These are phyloP conservation scores for Aspergillus sparsus DNA, from an alignment of 495 filamentous ascomycete species.

Conservation along the genomic window DNA sequence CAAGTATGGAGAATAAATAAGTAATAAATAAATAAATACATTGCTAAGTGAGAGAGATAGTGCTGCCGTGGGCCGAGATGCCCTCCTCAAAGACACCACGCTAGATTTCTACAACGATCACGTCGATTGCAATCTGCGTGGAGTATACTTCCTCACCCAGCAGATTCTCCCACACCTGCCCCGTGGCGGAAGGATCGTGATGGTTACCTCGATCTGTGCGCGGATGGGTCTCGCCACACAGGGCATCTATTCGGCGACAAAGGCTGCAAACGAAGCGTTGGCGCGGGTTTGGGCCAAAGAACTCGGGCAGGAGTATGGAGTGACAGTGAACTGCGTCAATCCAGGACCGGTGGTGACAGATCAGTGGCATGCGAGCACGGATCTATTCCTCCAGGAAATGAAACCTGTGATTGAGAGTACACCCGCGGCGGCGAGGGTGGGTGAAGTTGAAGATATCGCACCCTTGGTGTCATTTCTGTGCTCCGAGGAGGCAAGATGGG, in stretches of 20 bases:
- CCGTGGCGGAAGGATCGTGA: constrained; percentile 8
- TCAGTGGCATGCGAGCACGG: constrained; percentile 1
- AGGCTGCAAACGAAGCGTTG: constrained; percentile 28
- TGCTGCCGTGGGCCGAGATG: constrained; percentile 43
- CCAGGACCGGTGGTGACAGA: constrained; percentile 30
- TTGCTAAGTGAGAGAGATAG: constrained; percentile 35
- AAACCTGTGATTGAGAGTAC: constrained; percentile 3
- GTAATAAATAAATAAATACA: no score
- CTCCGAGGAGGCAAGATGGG: constrained; percentile 18
- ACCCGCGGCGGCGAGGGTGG: constrained; percentile 19
- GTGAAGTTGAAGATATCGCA: constrained; percentile 22
- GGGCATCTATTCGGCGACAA: constrained; percentile 16
- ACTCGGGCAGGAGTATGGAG: constrained; percentile 21
- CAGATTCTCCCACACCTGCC: constrained; percentile 17
- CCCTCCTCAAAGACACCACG: constrained; percentile 46
- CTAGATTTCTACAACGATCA: constrained; percentile 26
- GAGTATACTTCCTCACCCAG: constrained; percentile 29
- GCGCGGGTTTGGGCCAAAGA: constrained; percentile 31
- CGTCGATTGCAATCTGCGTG: constrained; percentile 24
- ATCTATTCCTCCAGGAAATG: neutral
- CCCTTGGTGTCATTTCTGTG: constrained; percentile 21
- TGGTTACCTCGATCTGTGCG: constrained; percentile 12
- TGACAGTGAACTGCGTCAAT: constrained; percentile 31
- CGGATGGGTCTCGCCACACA: constrained; percentile 17
- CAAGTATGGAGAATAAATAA: no score